These are phyloP conservation scores for Geranium incanum DNA, from an alignment of 441 rosid genomes.

Conservation along the genomic window DNA sequence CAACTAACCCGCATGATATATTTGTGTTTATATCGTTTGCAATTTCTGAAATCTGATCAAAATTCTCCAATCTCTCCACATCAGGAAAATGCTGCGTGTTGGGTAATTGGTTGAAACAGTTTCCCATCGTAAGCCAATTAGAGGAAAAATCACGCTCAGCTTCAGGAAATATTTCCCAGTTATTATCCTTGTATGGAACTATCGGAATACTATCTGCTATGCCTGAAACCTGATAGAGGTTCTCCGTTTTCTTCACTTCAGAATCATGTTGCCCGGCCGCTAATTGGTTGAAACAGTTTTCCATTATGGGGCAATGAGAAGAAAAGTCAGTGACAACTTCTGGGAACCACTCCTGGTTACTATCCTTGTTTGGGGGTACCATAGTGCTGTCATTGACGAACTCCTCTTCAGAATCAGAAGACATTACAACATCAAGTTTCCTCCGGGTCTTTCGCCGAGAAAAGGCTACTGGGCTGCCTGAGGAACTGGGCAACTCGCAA, in stretches of 20 bases:
- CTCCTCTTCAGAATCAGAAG: slow-evolving; percentile 89
- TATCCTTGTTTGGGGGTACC: neutral
- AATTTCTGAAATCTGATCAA: slow-evolving; percentile 31
- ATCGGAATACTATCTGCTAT: neutral
- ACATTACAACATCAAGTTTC: slow-evolving; percentile 45
- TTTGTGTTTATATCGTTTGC: slow-evolving; percentile 26
- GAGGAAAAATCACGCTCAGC: slow-evolving; percentile 26
- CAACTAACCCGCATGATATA: slow-evolving; percentile 39
- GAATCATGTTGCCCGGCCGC: neutral
- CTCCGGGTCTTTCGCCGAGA: slow-evolving; percentile 35
- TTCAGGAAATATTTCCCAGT: slow-evolving; percentile 25
- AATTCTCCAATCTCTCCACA: slow-evolving; percentile 28
- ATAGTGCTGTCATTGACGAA: slow-evolving; percentile 16
- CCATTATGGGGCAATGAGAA: neutral
- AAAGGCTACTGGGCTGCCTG: slow-evolving; percentile 38
- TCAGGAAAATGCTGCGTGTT: slow-evolving; percentile 26
- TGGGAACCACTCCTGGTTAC: slow-evolving; percentile 2
- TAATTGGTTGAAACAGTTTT: slow-evolving; percentile 6
- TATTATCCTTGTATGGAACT: slow-evolving; percentile 23
- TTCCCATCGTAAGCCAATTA: slow-evolving; percentile 27
- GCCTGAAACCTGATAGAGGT: neutral
- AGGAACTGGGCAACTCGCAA: slow-evolving; percentile 36
- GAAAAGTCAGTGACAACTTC: neutral
- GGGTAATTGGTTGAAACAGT: slow-evolving; percentile 25
- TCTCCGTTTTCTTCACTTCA: neutral